These are phyloP conservation scores for Shiraia bambusicola DNA, from an alignment of 2,329 filamentous ascomycete genomes.

Conservation along the genomic window DNA sequence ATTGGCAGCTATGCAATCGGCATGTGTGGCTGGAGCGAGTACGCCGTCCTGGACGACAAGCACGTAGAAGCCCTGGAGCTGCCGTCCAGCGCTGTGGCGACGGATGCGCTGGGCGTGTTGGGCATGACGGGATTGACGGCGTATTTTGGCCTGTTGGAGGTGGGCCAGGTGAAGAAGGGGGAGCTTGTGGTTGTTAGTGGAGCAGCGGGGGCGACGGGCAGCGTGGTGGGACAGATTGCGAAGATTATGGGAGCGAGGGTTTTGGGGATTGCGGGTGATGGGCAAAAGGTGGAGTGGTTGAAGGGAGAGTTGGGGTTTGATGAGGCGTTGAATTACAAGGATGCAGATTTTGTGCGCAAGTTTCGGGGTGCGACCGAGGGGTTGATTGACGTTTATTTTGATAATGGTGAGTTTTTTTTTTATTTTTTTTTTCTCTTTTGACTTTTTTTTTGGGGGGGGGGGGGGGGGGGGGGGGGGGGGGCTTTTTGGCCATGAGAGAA, in stretches of 20 bases:
- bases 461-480: too few species aligned
- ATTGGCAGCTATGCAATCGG: conserved; percentile 61
- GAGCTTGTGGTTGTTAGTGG: conserved; percentile 77
- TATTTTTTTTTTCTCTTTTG: too few species aligned
- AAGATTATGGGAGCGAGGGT: conserved; percentile 64
- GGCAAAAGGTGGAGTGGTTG: conserved; percentile 58
- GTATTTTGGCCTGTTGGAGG: conserved; percentile 71
- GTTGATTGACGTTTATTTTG: conserved; percentile 55
- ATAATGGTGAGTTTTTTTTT: conserved; percentile 47
- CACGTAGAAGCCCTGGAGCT: conserved; percentile 49
- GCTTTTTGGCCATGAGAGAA: too few species aligned
- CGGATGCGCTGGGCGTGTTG: conserved; percentile 55
- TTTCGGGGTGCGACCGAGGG: conserved; percentile 51
- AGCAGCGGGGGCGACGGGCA: conserved; percentile 76
- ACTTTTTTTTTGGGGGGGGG: too few species aligned
- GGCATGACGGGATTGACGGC: conserved; percentile 73
- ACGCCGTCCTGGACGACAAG: conserved; percentile 60
- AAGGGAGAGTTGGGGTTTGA: conserved; percentile 56
- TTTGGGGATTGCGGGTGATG: conserved; percentile 55
- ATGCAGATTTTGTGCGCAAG: conserved; percentile 50
- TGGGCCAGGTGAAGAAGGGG: conserved; percentile 67
- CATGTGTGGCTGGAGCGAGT: conserved; percentile 65
- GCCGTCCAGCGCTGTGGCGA: conserved; percentile 51
- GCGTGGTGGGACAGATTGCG: conserved; percentile 74
- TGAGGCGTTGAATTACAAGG: conserved; percentile 59